Evolutionary conservation across 2,329 filamentous ascomycete genomes (phyloP).

Genomic region (Myriosclerotinia duriaeana): DNA sequence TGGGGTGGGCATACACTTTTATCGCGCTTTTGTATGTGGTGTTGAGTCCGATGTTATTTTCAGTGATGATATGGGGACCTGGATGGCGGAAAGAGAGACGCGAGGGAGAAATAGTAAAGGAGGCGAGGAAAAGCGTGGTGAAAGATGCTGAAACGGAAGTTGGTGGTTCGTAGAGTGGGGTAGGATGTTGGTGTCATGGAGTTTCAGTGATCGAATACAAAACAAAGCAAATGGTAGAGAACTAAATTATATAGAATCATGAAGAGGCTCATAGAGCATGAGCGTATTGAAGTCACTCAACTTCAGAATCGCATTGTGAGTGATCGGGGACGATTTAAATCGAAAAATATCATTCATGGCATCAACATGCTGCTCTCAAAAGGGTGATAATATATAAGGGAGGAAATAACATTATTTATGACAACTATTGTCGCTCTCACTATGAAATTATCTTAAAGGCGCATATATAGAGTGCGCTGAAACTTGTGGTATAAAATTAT

Average conservation of each 20-base stretch:
- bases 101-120: slow-evolving; percentile 29
- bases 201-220: not conserved
- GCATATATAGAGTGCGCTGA: too few species aligned
- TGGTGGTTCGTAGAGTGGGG: not conserved
- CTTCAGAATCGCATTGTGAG: too few species aligned
- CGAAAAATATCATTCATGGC: too few species aligned
- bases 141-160: not conserved
- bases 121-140: slow-evolving; percentile 7
- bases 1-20: slow-evolving; percentile 54
- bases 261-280: not conserved
- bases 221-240: not conserved
- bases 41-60: slow-evolving; percentile 44
- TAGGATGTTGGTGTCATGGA: not conserved
- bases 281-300: too few species aligned
- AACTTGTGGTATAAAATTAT: too few species aligned
- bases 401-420: too few species aligned
- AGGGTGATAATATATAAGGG: too few species aligned
- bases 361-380: too few species aligned
- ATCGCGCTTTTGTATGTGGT: slow-evolving; percentile 47
- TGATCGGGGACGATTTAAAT: too few species aligned
- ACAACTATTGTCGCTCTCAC: too few species aligned
- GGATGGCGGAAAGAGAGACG: slow-evolving; percentile 45
- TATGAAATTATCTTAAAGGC: too few species aligned
- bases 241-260: not conserved
- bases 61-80: slow-evolving; percentile 47